Evolutionary conservation across 345 rosid species (phyloP).

Genomic region (Kandelia obovata): DNA sequence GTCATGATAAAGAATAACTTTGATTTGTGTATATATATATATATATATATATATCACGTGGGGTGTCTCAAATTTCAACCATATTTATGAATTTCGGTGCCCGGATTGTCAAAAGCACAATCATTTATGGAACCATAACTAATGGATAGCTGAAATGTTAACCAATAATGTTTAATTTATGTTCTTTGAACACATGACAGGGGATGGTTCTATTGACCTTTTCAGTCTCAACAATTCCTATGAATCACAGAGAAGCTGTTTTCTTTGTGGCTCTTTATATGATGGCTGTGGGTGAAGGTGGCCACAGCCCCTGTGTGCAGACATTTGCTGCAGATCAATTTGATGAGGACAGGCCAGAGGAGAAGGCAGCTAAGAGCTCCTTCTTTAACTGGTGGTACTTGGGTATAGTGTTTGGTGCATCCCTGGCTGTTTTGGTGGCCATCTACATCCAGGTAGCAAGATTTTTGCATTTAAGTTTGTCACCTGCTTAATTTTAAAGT

Average conservation of each 20-base stretch:
- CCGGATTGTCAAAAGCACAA: no score
- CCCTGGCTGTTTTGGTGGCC: conserved; percentile 54
- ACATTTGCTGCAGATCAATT: conserved; percentile 97
- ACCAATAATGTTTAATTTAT: no score
- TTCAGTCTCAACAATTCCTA: conserved; percentile 52
- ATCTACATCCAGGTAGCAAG: conserved; percentile 59
- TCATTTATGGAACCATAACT: no score
- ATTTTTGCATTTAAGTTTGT: background rate
- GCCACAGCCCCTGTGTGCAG: conserved; percentile 91
- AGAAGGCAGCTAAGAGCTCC: conserved; percentile 73
- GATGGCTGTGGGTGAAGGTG: conserved; percentile 82
- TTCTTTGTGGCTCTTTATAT: conserved; percentile 70
- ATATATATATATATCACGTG: no score
- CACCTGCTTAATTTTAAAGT: background rate
- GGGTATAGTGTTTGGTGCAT: conserved; percentile 53
- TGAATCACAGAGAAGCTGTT: conserved; percentile 34
- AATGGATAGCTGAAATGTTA: no score
- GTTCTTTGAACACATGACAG: conserved; percentile 23
- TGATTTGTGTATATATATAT: no score
- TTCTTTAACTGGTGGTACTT: conserved; percentile 95
- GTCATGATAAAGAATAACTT: no score
- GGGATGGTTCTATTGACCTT: conserved; percentile 66
- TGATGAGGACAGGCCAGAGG: conserved; percentile 52
- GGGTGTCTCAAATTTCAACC: no score
- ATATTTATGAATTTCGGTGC: no score